Evolutionary conservation across 495 filamentous ascomycete species (phyloP).

Genomic region (Tuber indicum): DNA sequence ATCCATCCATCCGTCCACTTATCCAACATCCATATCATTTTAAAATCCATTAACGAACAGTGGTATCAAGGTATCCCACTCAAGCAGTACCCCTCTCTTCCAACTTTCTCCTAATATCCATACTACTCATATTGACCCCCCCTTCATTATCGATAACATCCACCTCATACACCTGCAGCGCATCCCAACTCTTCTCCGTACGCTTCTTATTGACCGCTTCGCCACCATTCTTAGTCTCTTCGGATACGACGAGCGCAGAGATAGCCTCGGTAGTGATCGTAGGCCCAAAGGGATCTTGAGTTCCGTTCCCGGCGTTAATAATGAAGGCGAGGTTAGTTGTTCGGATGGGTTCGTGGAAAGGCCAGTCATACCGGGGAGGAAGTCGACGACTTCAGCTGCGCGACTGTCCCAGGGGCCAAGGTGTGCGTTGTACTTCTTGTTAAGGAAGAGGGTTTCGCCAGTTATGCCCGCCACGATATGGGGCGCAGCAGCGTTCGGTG

Average conservation of each 20-base stretch:
- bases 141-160: conserved; percentile 54
- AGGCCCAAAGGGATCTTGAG: conserved; percentile 73
- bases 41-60: background rate
- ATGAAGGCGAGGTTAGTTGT: conserved; percentile 20
- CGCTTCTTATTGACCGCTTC: conserved; percentile 75
- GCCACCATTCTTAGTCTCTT: conserved; percentile 78
- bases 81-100: conserved; percentile 33
- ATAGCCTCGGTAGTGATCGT: conserved; percentile 78
- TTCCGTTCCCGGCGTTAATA: conserved; percentile 15
- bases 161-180: conserved; percentile 79
- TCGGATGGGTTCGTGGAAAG: conserved; percentile 15
- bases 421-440: conserved; percentile 77
- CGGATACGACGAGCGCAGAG: conserved; percentile 77
- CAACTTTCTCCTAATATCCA: conserved; percentile 55
- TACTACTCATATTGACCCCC: conserved; percentile 83
- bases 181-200: conserved; percentile 66
- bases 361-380: conserved; percentile 65
- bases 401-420: conserved; percentile 73
- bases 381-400: conserved; percentile 59
- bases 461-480: too few relatives aligned
- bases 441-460: conserved; percentile 71
- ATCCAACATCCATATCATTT: background rate
- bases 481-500: conserved; percentile 45
- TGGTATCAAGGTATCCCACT: background rate
- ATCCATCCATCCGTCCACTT: background rate